A percentile compares a stretch with the other conserved stretches of the same genome.
These are phyloP conservation scores for Solanum raphanifolium DNA, from an alignment of 257 asterid genomes.

Conservation along the genomic window DNA sequence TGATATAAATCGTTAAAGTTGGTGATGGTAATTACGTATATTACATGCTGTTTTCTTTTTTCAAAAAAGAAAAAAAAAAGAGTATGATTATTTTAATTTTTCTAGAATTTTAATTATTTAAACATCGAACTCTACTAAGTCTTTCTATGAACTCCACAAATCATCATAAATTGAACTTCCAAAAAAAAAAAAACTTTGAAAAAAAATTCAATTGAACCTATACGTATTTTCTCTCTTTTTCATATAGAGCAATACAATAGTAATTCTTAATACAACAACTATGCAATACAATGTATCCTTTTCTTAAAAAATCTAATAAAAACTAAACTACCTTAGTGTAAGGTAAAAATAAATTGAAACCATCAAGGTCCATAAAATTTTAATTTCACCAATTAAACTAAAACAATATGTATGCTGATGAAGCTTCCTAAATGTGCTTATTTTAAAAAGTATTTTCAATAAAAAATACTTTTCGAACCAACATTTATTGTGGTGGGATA, in stretches of 20 bases:
- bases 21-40: conserved; percentile 35
- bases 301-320: not conserved
- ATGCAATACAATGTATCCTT: not conserved
- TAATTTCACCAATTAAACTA: not conserved
- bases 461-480: not conserved
- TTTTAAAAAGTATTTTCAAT: not conserved
- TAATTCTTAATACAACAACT: not conserved
- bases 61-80: too few species aligned
- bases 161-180: not conserved
- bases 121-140: not conserved
- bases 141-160: not conserved
- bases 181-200: not conserved
- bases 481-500: not conserved
- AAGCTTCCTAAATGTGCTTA: not conserved
- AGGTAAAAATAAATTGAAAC: not conserved
- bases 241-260: not conserved
- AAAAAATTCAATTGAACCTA: not conserved
- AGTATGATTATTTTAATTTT: not conserved
- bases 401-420: not conserved
- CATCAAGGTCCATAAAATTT: not conserved
- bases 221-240: not conserved
- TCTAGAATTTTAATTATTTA: not conserved
- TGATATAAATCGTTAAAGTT: too few species aligned
- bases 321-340: not conserved
- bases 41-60: conserved; percentile 16